These are phyloP conservation scores for Alternaria ethzedia DNA, from an alignment of 2,329 filamentous ascomycete species.

Conservation along the genomic window DNA sequence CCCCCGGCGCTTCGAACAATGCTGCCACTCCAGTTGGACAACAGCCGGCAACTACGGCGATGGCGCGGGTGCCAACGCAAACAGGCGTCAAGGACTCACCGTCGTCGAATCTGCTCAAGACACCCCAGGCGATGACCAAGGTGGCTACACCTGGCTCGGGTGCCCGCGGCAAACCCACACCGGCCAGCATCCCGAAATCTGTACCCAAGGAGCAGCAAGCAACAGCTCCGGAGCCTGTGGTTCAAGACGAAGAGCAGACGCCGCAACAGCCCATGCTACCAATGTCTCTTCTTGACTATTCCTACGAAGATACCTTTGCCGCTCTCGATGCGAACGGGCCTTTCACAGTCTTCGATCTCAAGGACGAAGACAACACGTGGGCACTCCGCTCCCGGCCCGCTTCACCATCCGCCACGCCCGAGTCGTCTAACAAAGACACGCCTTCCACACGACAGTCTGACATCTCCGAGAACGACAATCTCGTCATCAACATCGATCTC, in stretches of 20 bases:
- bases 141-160: conserved; percentile 43
- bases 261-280: conserved; percentile 31
- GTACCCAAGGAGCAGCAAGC: conserved; percentile 33
- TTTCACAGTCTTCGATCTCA: conserved; percentile 43
- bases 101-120: conserved; percentile 47
- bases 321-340: conserved; percentile 40
- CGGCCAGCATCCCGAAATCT: conserved; percentile 32
- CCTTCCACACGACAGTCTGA: conserved; percentile 50
- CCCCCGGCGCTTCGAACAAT: conserved; percentile 38
- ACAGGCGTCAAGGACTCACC: conserved; percentile 47
- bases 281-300: conserved; percentile 39
- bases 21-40: conserved; percentile 44
- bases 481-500: conserved; percentile 49
- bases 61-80: conserved; percentile 48
- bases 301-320: conserved; percentile 43
- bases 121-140: conserved; percentile 44
- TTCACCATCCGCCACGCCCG: conserved; percentile 43
- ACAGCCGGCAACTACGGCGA: conserved; percentile 43
- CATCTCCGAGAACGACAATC: conserved; percentile 51
- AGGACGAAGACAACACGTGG: conserved; percentile 46
- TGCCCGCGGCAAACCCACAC: conserved; percentile 41
- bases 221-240: conserved; percentile 21
- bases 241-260: conserved; percentile 27
- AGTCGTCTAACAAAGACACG: conserved; percentile 47
- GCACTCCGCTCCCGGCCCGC: conserved; percentile 38